Evolutionary conservation across 192 early-diverging fungal genomes (phyloP).

Genomic region (Entophlyctis luteolus): DNA sequence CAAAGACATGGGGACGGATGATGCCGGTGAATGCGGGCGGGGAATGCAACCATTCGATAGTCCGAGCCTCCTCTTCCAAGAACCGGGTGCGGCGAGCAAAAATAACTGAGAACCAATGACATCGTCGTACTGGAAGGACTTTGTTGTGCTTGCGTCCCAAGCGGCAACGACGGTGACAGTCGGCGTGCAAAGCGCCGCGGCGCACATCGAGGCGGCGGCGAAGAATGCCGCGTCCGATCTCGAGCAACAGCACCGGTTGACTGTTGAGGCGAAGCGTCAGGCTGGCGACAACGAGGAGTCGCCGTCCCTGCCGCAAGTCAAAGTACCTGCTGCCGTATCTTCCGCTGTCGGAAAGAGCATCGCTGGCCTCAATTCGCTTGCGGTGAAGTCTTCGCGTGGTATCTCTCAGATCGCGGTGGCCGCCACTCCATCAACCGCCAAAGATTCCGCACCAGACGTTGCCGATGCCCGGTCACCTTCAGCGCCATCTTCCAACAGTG

Average conservation of each 20-base stretch:
- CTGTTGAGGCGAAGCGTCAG: constrained; percentile 16
- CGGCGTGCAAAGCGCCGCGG: not conserved
- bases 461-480: not conserved
- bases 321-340: not conserved
- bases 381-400: too few species aligned
- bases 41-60: too few species aligned
- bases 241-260: constrained; percentile 11
- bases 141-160: too few species aligned
- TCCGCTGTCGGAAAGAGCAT: not conserved
- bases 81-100: too few species aligned
- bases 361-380: not conserved
- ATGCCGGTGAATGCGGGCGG: too few species aligned
- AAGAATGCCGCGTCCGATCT: constrained; percentile 2
- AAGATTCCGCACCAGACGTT: not conserved
- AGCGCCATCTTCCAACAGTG: too few species aligned
- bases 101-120: too few species aligned
- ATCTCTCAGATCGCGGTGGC: not conserved
- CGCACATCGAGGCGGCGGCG: not conserved
- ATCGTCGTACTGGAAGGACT: too few species aligned
- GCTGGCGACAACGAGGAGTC: constrained; percentile 1
- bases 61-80: too few species aligned
- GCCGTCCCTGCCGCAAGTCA: not conserved
- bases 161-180: not conserved
- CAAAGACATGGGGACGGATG: too few species aligned
- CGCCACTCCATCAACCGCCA: not conserved